Evolutionary conservation across 257 asterid species (phyloP), one percentile per base, ranked within the genome.

Genomic region (Solanum phureja): DNA sequence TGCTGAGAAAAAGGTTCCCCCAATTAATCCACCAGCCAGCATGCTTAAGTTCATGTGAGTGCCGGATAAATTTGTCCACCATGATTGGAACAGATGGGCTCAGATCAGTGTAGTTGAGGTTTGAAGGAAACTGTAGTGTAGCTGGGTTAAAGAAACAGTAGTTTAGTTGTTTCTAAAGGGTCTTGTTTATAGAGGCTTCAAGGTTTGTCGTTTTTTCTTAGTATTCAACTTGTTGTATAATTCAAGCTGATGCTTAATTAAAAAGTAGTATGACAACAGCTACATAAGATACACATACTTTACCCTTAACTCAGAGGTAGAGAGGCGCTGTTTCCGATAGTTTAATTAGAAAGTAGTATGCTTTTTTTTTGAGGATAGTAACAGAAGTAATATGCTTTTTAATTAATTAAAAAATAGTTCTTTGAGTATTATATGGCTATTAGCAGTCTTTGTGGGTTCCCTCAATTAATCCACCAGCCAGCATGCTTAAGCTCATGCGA

Each of bases 121-220:
- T 19, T 73, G 46, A 34, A 35, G 40, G 44, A 16, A 34, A 34
- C 46, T 2, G 8, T 19, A 73, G 29, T 16, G 44, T 72, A 72
- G 79, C 27, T 87, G 37, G 44, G 34, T 58, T 10, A 31, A 44
- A 84, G 66, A 66, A 37, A 27, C 83, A 29, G 76, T 14, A 69
- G 38, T 56, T 11, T 94, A 97, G 90, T 64, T 97, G 91, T 93
- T 12, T 88, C 49, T 93, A 85, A 94, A 96, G 88, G 98, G 93
- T 9, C 98, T 97, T 69, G 99, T 96, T 37, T 97, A 96, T 79
- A 88, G 92, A 84, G 99, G 99, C 37, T 97, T 97, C 87, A 97
- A 95, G 99, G 99, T 97, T 86, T 34, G 92, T 9, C 19, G 18
- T 76, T 19, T 44, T 87, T n/a, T 62, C 71, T 62, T 62, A 10